These are phyloP conservation scores for Saturnispora quitensis DNA, from an alignment of 805 yeast genomes.

Conservation along the genomic window DNA sequence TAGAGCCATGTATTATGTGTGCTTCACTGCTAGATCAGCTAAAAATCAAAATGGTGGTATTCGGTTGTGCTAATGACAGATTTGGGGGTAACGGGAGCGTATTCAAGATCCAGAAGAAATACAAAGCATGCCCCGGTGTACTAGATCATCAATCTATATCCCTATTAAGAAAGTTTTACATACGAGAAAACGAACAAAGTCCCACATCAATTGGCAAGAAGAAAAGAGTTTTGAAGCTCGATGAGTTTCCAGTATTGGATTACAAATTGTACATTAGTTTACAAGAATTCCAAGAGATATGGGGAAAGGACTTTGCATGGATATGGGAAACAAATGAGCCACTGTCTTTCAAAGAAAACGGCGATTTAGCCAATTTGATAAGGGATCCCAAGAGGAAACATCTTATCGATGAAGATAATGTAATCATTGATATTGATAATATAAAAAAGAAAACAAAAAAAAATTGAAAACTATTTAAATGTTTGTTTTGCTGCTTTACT, in stretches of 20 bases:
- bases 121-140: slow-evolving; percentile 55
- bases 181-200: slow-evolving; percentile 76
- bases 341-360: slow-evolving; percentile 18
- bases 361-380: slow-evolving; percentile 4
- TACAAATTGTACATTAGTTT: slow-evolving; percentile 45
- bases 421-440: neutral
- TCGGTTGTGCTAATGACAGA: slow-evolving; percentile 91
- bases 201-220: slow-evolving; percentile 74
- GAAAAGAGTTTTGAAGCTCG: slow-evolving; percentile 48
- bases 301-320: slow-evolving; percentile 33
- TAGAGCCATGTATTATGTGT: slow-evolving; percentile 98
- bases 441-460: neutral
- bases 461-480: neutral
- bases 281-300: slow-evolving; percentile 41
- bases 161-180: slow-evolving; percentile 72
- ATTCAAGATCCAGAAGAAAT: slow-evolving; percentile 37
- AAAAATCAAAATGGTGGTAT: slow-evolving; percentile 62
- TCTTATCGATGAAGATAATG: neutral
- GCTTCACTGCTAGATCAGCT: slow-evolving; percentile 84
- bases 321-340: slow-evolving; percentile 20
- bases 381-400: neutral
- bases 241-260: slow-evolving; percentile 50
- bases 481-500: neutral
- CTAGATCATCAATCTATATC: slow-evolving; percentile 74
- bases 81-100: slow-evolving; percentile 97